Evolutionary conservation across 2,329 filamentous ascomycete species (phyloP).

Genomic region (Phoma sp.): DNA sequence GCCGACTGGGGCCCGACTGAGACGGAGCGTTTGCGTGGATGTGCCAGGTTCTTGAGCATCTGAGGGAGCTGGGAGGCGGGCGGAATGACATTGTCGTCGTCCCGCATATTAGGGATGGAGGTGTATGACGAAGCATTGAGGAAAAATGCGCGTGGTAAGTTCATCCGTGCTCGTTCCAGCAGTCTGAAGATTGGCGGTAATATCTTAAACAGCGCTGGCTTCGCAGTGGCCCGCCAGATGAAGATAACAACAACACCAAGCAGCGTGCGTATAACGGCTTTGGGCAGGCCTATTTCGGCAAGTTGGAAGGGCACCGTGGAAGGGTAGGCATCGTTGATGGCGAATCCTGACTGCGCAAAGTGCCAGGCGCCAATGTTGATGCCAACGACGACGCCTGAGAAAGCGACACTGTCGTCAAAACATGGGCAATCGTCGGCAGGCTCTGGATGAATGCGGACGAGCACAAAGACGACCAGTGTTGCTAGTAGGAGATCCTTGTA

Average conservation of each 20-base stretch:
- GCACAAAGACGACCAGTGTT: slow-evolving; percentile 69
- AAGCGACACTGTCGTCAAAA: slow-evolving; percentile 94
- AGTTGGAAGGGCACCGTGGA: slow-evolving; percentile 70
- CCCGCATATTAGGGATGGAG: slow-evolving; percentile 73
- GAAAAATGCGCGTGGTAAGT: slow-evolving; percentile 88
- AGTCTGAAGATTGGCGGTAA: slow-evolving; percentile 88
- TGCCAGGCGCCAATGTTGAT: slow-evolving; percentile 85
- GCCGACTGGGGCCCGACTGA: slow-evolving; percentile 94
- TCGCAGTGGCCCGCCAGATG: slow-evolving; percentile 87
- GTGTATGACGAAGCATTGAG: slow-evolving; percentile 89
- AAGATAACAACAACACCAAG: slow-evolving; percentile 85
- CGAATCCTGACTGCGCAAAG: slow-evolving; percentile 65
- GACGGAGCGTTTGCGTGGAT: slow-evolving; percentile 80
- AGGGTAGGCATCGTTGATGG: slow-evolving; percentile 60
- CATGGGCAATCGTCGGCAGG: slow-evolving; percentile 96
- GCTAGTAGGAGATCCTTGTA: slow-evolving; percentile 70
- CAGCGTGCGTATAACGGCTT: slow-evolving; percentile 70
- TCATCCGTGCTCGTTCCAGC: slow-evolving; percentile 78
- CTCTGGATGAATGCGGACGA: slow-evolving; percentile 91
- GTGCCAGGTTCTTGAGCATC: slow-evolving; percentile 80
- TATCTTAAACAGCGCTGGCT: slow-evolving; percentile 76
- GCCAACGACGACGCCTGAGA: slow-evolving; percentile 88
- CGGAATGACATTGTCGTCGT: slow-evolving; percentile 88
- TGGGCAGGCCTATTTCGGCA: slow-evolving; percentile 68
- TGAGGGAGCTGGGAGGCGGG: slow-evolving; percentile 85